phyloP scores from a whole-genome alignment of 495 filamentous ascomycete genomes.

The Trichoderma parareesei region DNA sequence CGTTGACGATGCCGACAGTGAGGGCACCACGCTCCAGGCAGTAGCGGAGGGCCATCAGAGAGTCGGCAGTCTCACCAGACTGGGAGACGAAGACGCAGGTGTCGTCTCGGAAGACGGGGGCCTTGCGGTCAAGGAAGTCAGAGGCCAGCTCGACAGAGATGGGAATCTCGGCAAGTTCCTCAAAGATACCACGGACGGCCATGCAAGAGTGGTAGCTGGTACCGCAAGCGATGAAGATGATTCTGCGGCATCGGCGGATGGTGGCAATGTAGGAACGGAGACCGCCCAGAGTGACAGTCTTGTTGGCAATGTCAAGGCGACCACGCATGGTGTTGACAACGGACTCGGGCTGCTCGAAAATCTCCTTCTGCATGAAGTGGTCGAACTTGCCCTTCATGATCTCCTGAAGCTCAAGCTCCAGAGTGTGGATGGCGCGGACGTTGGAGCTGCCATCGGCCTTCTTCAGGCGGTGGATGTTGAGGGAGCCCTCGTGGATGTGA shows the following conservation, averaged over 20 bases:
- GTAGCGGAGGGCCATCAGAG: slow-evolving; percentile 91
- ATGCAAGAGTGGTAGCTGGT: slow-evolving; percentile 98
- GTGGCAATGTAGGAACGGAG: slow-evolving; percentile 92
- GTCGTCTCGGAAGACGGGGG: slow-evolving; percentile 98
- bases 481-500: slow-evolving; percentile 95
- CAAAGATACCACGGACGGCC: slow-evolving; percentile 95
- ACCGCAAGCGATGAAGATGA: slow-evolving; percentile 98
- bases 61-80: slow-evolving; percentile 98
- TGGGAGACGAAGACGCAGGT: slow-evolving; percentile 98
- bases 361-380: slow-evolving; percentile 99
- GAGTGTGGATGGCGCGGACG: slow-evolving; percentile 92
- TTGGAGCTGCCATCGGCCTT: slow-evolving; percentile 96
- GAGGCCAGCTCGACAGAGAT: slow-evolving; percentile 95
- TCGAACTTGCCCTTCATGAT: slow-evolving; percentile 99
- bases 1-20: slow-evolving; percentile 96
- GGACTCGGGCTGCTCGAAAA: slow-evolving; percentile 98
- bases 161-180: slow-evolving; percentile 96
- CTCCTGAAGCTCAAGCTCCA: slow-evolving; percentile 97
- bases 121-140: slow-evolving; percentile 94
- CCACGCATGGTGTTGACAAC: slow-evolving; percentile 99
- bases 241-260: slow-evolving; percentile 87
- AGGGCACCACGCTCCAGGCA: slow-evolving; percentile 94
- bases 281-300: slow-evolving; percentile 89
- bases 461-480: slow-evolving; percentile 96
- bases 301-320: slow-evolving; percentile 85